These are phyloP conservation scores for Trichoderma afroharzianum DNA, from an alignment of 2,329 filamentous ascomycete species.

Conservation along the genomic window DNA sequence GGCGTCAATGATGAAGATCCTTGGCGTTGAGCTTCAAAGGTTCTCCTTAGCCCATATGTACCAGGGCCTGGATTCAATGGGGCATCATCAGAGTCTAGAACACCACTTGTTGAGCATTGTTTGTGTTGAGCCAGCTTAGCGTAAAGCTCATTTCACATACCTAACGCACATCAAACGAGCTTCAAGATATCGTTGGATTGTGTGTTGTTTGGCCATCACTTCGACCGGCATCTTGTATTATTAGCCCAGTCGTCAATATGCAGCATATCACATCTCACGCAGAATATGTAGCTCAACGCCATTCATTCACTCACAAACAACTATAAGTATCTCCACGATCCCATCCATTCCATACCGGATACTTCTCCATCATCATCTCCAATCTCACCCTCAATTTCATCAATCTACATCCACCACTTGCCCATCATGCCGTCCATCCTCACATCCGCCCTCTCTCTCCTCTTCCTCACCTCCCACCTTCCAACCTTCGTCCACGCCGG, in stretches of 20 bases:
- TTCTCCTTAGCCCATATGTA: too few species aligned
- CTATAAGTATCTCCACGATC: background rate
- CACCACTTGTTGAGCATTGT: background rate
- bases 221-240: background rate
- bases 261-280: background rate
- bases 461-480: background rate
- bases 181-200: background rate
- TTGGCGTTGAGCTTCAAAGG: too few species aligned
- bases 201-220: background rate
- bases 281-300: background rate
- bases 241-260: background rate
- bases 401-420: background rate
- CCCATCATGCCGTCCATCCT: background rate
- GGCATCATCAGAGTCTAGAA: background rate
- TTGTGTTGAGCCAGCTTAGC: background rate
- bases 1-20: background rate
- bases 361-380: background rate
- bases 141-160: background rate
- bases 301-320: background rate
- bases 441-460: background rate
- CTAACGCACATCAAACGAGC: background rate
- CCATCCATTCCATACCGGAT: background rate
- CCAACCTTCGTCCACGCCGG: background rate
- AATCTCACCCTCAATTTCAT: background rate
- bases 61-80: background rate